Conservation (phyloP, 495 filamentous ascomycete species). For the Evernia prunastri region DNA sequence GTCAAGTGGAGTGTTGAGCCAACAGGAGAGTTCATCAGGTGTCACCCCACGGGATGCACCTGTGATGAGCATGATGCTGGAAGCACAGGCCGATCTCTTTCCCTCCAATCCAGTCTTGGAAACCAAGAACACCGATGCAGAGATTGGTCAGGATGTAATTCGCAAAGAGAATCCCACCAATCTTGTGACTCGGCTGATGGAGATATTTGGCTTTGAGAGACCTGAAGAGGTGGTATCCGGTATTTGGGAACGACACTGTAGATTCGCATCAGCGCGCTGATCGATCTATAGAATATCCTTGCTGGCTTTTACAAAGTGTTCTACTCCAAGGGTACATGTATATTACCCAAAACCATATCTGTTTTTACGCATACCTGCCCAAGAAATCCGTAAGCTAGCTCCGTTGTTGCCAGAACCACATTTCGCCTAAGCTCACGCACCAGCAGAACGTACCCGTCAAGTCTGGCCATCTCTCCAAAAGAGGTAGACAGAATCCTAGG, state of each 20-base stretch:
- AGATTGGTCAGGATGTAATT: constrained; percentile 20
- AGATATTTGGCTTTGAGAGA: constrained; percentile 81
- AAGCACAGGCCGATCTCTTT: constrained; percentile 64
- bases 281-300: constrained; percentile 68
- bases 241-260: constrained; percentile 30
- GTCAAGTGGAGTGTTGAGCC: constrained; percentile 16
- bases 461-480: constrained; percentile 84
- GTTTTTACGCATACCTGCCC: constrained; percentile 94
- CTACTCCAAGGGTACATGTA: constrained; percentile 95
- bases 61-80: constrained; percentile 74
- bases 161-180: constrained; percentile 26
- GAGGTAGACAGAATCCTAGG: constrained; percentile 79
- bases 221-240: constrained; percentile 80
- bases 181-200: constrained; percentile 67
- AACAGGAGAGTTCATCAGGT: constrained; percentile 33
- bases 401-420: neutral
- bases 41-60: constrained; percentile 53
- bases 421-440: constrained; percentile 26
- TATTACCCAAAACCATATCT: constrained; percentile 87
- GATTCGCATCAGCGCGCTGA: constrained; percentile 8
- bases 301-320: constrained; percentile 88
- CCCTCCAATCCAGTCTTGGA: constrained; percentile 27
- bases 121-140: constrained; percentile 23
- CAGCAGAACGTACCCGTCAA: constrained; percentile 66
- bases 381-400: constrained; percentile 64